Evolutionary conservation across 2,329 filamentous ascomycete species (phyloP).

Genomic region (Cephalotrichum gorgonifer): DNA sequence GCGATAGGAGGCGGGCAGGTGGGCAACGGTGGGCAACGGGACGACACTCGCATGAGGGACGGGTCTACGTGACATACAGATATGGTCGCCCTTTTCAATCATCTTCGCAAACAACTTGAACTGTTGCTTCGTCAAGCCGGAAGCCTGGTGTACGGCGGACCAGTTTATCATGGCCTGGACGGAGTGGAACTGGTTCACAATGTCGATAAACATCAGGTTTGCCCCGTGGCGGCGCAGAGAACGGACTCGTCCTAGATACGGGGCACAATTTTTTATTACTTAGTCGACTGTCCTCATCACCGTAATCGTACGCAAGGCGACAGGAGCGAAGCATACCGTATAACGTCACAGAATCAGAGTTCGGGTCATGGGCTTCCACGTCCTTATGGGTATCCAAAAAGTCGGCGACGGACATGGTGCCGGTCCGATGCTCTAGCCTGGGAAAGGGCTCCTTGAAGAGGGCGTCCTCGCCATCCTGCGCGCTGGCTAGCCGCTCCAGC

Average conservation of each 20-base stretch:
- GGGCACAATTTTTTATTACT: background rate
- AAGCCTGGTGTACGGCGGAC: slow-evolving; percentile 24
- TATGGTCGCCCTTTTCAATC: slow-evolving; percentile 71
- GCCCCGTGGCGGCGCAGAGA: slow-evolving; percentile 62
- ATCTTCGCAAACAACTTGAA: slow-evolving; percentile 55
- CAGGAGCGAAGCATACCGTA: slow-evolving; percentile 14
- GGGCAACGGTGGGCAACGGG: too few relatives aligned
- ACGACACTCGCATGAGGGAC: too few relatives aligned
- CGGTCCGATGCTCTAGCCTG: slow-evolving; percentile 7
- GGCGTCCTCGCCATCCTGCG: slow-evolving; percentile 11
- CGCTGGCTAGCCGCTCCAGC: slow-evolving; percentile 18
- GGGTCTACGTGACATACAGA: too few relatives aligned
- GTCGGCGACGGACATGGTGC: slow-evolving; percentile 10
- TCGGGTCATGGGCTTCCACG: background rate
- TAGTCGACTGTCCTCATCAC: slow-evolving; percentile 18
- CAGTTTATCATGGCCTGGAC: slow-evolving; percentile 71
- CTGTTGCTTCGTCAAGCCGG: slow-evolving; percentile 23
- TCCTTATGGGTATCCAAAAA: slow-evolving; percentile 7
- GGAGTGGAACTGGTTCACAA: slow-evolving; percentile 60
- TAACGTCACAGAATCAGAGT: slow-evolving; percentile 11
- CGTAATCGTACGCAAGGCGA: too few relatives aligned
- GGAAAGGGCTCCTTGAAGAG: slow-evolving; percentile 6
- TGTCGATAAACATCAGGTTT: slow-evolving; percentile 75
- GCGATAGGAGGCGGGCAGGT: slow-evolving; percentile 7
- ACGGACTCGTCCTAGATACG: slow-evolving; percentile 58